Evolutionary conservation across 139 green algal genomes (phyloP).

Genomic region (Dunaliella sp.): DNA sequence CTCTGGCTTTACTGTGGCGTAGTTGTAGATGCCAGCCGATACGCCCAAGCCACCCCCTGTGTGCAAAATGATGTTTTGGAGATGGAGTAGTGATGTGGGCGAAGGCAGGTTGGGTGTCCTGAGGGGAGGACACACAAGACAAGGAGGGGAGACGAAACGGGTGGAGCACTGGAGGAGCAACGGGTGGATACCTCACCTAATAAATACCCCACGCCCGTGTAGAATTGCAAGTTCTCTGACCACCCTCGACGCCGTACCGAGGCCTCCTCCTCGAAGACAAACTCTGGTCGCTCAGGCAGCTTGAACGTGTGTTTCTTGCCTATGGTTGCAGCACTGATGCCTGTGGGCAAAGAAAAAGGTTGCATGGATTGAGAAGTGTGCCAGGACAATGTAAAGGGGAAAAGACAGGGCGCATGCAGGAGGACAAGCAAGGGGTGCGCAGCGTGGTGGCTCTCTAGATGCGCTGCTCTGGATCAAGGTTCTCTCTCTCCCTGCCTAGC

Average conservation of each 20-base stretch:
- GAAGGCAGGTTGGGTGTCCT: no score
- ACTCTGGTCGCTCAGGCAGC: slow-evolving; percentile 76
- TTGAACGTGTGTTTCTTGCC: slow-evolving; percentile 49
- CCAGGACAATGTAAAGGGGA: no score
- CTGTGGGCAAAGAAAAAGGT: not conserved
- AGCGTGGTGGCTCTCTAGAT: no score
- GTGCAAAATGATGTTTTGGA: no score
- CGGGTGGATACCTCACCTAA: slow-evolving; percentile 47
- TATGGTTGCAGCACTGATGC: slow-evolving; percentile 11
- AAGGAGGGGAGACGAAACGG: no score
- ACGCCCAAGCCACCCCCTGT: slow-evolving; percentile 40
- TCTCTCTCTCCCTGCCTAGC: not conserved
- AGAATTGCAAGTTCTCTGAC: slow-evolving; percentile 89
- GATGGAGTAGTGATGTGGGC: no score
- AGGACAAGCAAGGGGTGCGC: no score
- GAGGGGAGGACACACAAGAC: no score
- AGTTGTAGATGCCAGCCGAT: slow-evolving; percentile 35
- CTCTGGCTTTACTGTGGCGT: slow-evolving; percentile 29
- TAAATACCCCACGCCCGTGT: slow-evolving; percentile 84
- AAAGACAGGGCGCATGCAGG: no score
- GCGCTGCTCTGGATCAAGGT: no score
- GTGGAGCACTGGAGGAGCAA: no score
- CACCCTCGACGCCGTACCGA: slow-evolving; percentile 68
- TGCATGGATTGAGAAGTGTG: slow-evolving; percentile 1
- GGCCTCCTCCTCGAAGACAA: slow-evolving; percentile 86